A percentile compares a stretch with the other conserved stretches of the same genome.
Evolutionary conservation across 352 stramenopile genomes (phyloP).

Genomic region (Phytophthora fragariaefolia): DNA sequence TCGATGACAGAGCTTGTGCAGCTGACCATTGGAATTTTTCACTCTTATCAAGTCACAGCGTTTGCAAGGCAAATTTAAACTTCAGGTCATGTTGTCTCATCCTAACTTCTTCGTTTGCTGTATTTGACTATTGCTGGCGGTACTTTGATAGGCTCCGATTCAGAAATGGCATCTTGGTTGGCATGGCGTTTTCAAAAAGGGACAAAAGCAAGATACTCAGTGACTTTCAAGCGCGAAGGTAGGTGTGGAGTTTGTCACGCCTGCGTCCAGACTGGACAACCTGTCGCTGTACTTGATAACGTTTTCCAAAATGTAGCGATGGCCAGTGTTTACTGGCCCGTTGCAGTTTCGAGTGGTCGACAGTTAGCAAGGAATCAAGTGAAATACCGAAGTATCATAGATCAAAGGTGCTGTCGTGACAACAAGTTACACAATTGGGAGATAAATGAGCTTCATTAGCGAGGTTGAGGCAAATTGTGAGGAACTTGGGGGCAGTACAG

Average conservation of each 20-base stretch:
- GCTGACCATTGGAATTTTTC: slow-evolving; percentile 22
- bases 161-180: no score
- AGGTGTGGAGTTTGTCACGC: no score
- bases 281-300: neutral
- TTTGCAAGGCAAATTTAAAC: slow-evolving; percentile 6
- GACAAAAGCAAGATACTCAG: neutral
- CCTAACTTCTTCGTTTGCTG: neutral
- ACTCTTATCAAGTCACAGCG: slow-evolving; percentile 4
- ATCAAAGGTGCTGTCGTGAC: no score
- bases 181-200: no score
- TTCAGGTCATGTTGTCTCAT: neutral
- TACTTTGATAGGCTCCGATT: no score
- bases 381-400: no score
- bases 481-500: no score
- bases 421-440: no score
- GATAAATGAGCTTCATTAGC: no score
- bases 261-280: neutral
- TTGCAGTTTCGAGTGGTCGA: neutral
- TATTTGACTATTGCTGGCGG: neutral
- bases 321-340: neutral
- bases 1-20: slow-evolving; percentile 39
- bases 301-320: neutral
- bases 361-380: neutral
- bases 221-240: no score
- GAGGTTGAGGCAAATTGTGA: no score